Evolutionary conservation across 177 flowering plant species (phyloP).

Genomic region (Tripterygium wilfordii): DNA sequence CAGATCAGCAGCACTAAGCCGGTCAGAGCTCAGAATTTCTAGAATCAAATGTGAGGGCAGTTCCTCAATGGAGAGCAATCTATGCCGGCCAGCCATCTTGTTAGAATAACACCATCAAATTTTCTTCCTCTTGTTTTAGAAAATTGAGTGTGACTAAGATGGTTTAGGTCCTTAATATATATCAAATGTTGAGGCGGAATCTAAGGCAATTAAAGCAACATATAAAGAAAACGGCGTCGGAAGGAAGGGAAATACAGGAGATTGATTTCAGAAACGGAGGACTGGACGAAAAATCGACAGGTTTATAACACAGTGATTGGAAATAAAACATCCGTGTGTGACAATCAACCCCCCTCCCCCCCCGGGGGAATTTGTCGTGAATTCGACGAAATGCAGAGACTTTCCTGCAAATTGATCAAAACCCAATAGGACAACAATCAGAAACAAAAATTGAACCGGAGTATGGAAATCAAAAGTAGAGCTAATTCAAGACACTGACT

Average conservation of each 20-base stretch:
- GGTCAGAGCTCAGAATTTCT: conserved; percentile 65
- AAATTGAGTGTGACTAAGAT: not conserved
- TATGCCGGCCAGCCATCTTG: conserved; percentile 51
- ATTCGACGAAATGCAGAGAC: not conserved
- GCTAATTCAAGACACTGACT: too few species aligned
- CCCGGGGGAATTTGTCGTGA: not conserved
- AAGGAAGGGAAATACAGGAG: conserved; percentile 35
- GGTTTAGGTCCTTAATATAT: too few species aligned
- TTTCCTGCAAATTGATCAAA: too few species aligned
- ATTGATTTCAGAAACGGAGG: conserved; percentile 32
- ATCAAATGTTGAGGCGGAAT: conserved; percentile 63
- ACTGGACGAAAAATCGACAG: conserved; percentile 23
- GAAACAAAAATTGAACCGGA: too few species aligned
- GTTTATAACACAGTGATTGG: conserved; percentile 18
- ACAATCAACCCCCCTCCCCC: conserved; percentile 1
- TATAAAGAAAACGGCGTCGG: conserved; percentile 41
- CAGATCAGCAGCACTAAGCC: conserved; percentile 61
- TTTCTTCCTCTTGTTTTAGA: too few species aligned
- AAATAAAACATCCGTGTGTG: conserved; percentile 48
- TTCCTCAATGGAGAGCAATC: conserved; percentile 52
- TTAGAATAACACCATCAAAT: too few species aligned
- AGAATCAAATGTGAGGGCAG: conserved; percentile 82
- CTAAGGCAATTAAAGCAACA: conserved; percentile 49
- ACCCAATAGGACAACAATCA: too few species aligned
- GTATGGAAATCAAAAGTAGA: too few species aligned